Evolutionary conservation across 352 stramenopile species (phyloP).

Genomic region (Pythium phragmitis): DNA sequence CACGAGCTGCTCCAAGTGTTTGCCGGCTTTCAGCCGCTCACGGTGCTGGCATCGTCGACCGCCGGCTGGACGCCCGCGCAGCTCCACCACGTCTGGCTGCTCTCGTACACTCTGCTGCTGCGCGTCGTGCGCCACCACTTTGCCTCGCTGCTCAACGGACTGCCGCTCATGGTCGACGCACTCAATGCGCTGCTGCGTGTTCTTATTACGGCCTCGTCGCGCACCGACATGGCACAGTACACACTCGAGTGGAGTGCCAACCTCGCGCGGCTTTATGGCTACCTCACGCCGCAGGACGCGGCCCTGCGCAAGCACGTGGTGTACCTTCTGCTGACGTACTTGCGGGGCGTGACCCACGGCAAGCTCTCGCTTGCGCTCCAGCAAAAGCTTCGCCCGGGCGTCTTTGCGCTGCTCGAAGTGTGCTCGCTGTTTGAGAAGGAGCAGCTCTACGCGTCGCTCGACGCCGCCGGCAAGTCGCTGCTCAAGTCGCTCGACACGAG

Average conservation of each 20-base stretch:
- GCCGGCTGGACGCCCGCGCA: conserved; percentile 32
- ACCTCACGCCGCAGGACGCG: conserved; percentile 81
- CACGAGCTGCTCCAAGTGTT: conserved; percentile 74
- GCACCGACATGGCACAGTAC: conserved; percentile 4
- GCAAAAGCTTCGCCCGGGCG: conserved; percentile 64
- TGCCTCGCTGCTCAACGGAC: conserved; percentile 57
- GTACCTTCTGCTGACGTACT: conserved; percentile 74
- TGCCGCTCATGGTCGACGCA: conserved; percentile 65
- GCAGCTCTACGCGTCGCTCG: conserved; percentile 77
- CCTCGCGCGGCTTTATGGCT: conserved; percentile 80
- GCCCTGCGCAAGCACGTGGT: conserved; percentile 85
- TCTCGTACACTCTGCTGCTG: conserved; percentile 77
- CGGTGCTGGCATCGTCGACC: conserved; percentile 24
- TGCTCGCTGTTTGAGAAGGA: conserved; percentile 86
- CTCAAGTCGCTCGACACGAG: conserved; percentile 83
- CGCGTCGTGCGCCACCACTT: conserved; percentile 80
- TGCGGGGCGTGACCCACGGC: conserved; percentile 59
- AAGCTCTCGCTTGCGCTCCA: conserved; percentile 57
- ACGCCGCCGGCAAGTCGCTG: conserved; percentile 81
- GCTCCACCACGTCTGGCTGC: conserved; percentile 71
- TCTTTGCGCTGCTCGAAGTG: conserved; percentile 81
- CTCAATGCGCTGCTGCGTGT: conserved; percentile 70
- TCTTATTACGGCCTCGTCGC: conserved; percentile 34
- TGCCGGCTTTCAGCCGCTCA: conserved; percentile 59
- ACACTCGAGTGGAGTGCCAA: conserved; percentile 77